A percentile compares a stretch with the other conserved stretches of the same genome.
These are phyloP conservation scores for Telfairia occidentalis DNA, from an alignment of 331 rosid species.

Conservation along the genomic window DNA sequence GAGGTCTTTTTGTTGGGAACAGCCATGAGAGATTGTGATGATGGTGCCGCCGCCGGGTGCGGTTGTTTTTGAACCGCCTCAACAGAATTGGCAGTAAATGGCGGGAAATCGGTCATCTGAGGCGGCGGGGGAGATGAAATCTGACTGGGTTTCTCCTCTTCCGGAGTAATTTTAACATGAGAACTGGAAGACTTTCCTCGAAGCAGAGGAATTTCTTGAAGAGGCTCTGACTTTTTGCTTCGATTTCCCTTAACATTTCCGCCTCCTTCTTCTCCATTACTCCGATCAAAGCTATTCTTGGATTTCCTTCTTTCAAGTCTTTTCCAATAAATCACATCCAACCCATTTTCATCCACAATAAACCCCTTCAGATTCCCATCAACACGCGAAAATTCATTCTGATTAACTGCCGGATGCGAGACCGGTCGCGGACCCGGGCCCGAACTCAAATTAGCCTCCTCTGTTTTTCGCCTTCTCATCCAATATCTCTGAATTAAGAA, in stretches of 20 bases:
- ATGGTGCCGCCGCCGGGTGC: background rate
- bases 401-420: constrained; percentile 19
- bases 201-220: constrained; percentile 60
- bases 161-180: constrained; percentile 29
- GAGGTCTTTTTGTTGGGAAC: constrained; percentile 4
- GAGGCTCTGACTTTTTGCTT: constrained; percentile 14
- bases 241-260: constrained; percentile 2
- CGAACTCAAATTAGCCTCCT: background rate
- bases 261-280: constrained; percentile 12
- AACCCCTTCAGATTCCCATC: constrained; percentile 60
- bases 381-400: constrained; percentile 28
- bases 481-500: constrained; percentile 22
- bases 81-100: background rate
- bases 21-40: constrained; percentile 12
- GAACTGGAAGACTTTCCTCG: constrained; percentile 75
- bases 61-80: constrained; percentile 7
- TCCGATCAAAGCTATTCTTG: constrained; percentile 14
- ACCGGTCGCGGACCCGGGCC: background rate
- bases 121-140: constrained; percentile 13
- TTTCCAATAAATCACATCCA: constrained; percentile 88
- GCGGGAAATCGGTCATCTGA: background rate
- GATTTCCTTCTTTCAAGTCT: constrained; percentile 43
- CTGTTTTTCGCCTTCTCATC: constrained; percentile 23
- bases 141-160: constrained; percentile 8
- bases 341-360: constrained; percentile 82